A percentile compares a stretch with the other conserved stretches of the same genome.
These are phyloP conservation scores for Amanita fuliginea DNA, from an alignment of 768 basidiomycete genomes.

Conservation along the genomic window DNA sequence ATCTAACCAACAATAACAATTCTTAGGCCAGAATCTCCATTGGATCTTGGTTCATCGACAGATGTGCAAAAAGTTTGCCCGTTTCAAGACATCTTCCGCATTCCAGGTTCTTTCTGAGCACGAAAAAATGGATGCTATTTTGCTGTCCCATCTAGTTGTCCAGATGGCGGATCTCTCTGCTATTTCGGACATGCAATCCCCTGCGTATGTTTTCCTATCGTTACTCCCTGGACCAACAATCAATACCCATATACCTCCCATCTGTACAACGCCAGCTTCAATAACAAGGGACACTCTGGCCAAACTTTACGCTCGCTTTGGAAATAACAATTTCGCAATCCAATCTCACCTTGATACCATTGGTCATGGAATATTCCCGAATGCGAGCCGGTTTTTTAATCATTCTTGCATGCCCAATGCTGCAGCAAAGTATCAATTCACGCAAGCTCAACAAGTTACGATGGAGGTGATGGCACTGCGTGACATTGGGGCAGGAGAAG, in stretches of 20 bases:
- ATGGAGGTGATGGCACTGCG: slow-evolving; percentile 63
- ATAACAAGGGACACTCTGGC: slow-evolving; percentile 14
- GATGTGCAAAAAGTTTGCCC: slow-evolving; percentile 51
- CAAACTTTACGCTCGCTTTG: slow-evolving; percentile 47
- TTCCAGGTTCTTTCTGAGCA: slow-evolving; percentile 41
- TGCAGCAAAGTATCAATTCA: slow-evolving; percentile 45
- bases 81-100: slow-evolving; percentile 30
- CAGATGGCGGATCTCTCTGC: slow-evolving; percentile 18
- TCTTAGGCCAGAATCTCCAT: slow-evolving; percentile 52
- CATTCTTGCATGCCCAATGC: slow-evolving; percentile 76
- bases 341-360: slow-evolving; percentile 62
- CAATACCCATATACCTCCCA: slow-evolving; percentile 13
- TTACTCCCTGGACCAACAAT: slow-evolving; percentile 33
- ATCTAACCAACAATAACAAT: slow-evolving; percentile 1
- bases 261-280: slow-evolving; percentile 21
- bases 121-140: slow-evolving; percentile 47
- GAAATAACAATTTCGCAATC: slow-evolving; percentile 75
- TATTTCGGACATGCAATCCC: slow-evolving; percentile 14
- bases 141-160: slow-evolving; percentile 54
- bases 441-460: slow-evolving; percentile 20
- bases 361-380: slow-evolving; percentile 68
- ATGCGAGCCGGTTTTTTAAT: slow-evolving; percentile 73
- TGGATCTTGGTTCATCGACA: slow-evolving; percentile 59
- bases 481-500: slow-evolving; percentile 46
- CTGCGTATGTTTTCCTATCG: slow-evolving; percentile 25